Base-by-base conservation (phyloP, 2,329 filamentous ascomycete species). In the Chaetomium strumarium region DNA sequence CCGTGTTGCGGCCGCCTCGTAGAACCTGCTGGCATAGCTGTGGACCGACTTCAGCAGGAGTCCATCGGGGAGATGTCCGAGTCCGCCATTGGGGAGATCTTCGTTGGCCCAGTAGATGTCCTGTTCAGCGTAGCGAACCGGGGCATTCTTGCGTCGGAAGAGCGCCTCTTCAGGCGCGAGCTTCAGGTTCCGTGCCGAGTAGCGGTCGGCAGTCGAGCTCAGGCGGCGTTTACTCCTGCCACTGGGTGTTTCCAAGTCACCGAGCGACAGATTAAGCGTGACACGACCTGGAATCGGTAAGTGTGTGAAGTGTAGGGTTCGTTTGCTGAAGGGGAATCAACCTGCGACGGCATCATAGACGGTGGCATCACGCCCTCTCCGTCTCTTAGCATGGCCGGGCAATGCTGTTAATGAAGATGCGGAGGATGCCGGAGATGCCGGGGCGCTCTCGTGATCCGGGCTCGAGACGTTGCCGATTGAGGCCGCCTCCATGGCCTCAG, bases 281-380 rank as follows among this genome's bases (percentile, higher is more conserved):
- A 71, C 64, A 46, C 66, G 68, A 12, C 70, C 71, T 72, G 41
- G 24, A 31, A 42, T 9, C 5, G 40, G 19, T 52, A 14, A 39
- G 47, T 30, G 29, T 33, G 20, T 47, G 30, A 9, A 44, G n/a
- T 16, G n/a, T 10, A 9, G 7, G n/a, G 30, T 16, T 37, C n/a
- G 9, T 8, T 5, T 13, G 33, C n/a, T 24, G 24, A 12, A 19
- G n/a, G 30, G 24, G 24, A 46, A 29, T 68, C 59, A 65, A 85
- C 85, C 84, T 62, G 85, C 84, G 49, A 88, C 84, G 14, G 85
- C 85, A 68, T 90, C 86, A 67, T 86, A 90, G 17, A 90, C 68
- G 17, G 77, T 88, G 38, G 78, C 75, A 43, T 65, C 61, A 44
- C 59, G 55, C 8, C 58, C 47, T n/a, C 57, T 53, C 11, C 17